phyloP scores from a whole-genome alignment of 176 grass and related monocot genomes.

The maize (Zea mays) region Zm-B73-REFERENCE-NAM-5.0 NC_050096.1:269110501-269111000 shows the following conservation, averaged over 20 bases:
- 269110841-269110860: slow-evolving; percentile 50
- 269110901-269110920: slow-evolving; percentile 47
- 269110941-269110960: slow-evolving; percentile 44
- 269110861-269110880: slow-evolving; percentile 52
- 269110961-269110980: slow-evolving; percentile 37
- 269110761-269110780: neutral
- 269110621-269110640: neutral
- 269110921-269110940: slow-evolving; percentile 43
- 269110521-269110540: slow-evolving; percentile 38
- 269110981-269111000: slow-evolving; percentile 42
- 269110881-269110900: slow-evolving; percentile 51
- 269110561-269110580: slow-evolving; percentile 1
- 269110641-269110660: slow-evolving; percentile 35
- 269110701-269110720: slow-evolving; percentile 43
- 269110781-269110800: neutral
- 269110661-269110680: slow-evolving; percentile 41
- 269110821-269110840: slow-evolving; percentile 56
- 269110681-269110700: slow-evolving; percentile 56
- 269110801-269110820: slow-evolving; percentile 62
- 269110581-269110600: neutral
- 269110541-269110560: slow-evolving; percentile 3
- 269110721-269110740: neutral
- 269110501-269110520: slow-evolving; percentile 19
- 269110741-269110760: neutral
- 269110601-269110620: neutral